phyloP scores from a whole-genome alignment of 2,329 filamentous ascomycete species.

The Cladosporium sp. region DNA sequence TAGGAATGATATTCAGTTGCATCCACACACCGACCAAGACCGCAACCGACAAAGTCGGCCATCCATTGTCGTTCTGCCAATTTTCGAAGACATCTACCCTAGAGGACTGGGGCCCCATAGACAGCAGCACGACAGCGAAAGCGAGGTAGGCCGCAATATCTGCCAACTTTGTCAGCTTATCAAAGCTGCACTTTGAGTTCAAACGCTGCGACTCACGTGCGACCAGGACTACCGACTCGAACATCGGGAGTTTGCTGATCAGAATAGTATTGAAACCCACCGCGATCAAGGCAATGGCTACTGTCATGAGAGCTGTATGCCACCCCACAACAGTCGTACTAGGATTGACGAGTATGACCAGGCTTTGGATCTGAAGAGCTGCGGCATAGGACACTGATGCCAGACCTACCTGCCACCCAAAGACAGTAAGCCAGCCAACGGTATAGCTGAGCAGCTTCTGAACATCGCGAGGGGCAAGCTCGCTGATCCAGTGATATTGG shows the following conservation, averaged over 20 bases:
- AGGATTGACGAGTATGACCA: conserved; percentile 9
- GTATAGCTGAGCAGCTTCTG: conserved; percentile 12
- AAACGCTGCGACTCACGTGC: not conserved
- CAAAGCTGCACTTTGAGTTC: not conserved
- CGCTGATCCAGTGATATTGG: conserved; percentile 15
- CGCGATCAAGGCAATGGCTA: conserved; percentile 6
- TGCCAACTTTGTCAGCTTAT: not conserved
- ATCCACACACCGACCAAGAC: conserved; percentile 16
- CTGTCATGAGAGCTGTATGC: conserved; percentile 2
- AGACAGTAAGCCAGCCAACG: conserved; percentile 13
- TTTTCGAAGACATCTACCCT: conserved; percentile 14
- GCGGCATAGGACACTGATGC: conserved; percentile 8
- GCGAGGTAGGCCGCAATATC: conserved; percentile 18
- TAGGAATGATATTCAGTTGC: not conserved
- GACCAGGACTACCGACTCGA: conserved; percentile 4
- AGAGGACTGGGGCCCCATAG: conserved; percentile 18
- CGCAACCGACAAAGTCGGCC: conserved; percentile 16
- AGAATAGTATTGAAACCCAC: conserved; percentile 3
- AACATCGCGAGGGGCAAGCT: conserved; percentile 4
- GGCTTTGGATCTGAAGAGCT: conserved; percentile 11
- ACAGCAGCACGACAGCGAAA: conserved; percentile 20
- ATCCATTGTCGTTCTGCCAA: conserved; percentile 17
- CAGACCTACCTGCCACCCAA: conserved; percentile 11
- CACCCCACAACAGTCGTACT: not conserved
- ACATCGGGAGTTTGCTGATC: conserved; percentile 6